Evolutionary conservation across 257 asterid genomes (phyloP).

Genomic region (Nicotiana tabacum): DNA sequence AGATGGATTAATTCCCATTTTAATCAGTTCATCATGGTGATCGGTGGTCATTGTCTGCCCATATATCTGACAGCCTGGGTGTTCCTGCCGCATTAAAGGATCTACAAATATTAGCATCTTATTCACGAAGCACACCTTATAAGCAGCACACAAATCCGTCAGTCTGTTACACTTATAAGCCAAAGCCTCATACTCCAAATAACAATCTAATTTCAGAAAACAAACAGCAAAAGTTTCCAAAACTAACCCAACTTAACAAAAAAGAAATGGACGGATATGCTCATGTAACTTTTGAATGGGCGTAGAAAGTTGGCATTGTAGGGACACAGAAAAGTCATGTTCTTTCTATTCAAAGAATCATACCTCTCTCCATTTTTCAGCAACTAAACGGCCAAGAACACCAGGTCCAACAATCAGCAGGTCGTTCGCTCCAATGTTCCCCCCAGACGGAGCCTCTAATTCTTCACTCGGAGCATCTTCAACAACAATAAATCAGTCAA

Average conservation of each 20-base stretch:
- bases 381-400: constrained; percentile 87
- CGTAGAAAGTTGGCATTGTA: not conserved
- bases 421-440: constrained; percentile 58
- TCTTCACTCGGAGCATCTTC: constrained; percentile 48
- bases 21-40: constrained; percentile 80
- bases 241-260: not conserved
- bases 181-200: not conserved
- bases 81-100: constrained; percentile 41
- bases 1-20: constrained; percentile 75
- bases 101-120: not conserved
- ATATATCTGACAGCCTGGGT: constrained; percentile 66
- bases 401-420: constrained; percentile 96
- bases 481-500: not conserved
- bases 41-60: constrained; percentile 72
- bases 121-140: not conserved
- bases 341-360: not conserved
- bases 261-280: not conserved
- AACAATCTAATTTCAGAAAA: not conserved
- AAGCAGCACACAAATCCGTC: not conserved
- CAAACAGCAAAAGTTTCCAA: not conserved
- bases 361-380: constrained; percentile 93
- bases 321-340: not conserved
- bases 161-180: not conserved
- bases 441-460: constrained; percentile 41
- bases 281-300: not conserved